Percentiles rank a stretch among this genome's conserved stretches.
These are phyloP conservation scores for Paraglomus brasilianum DNA, from an alignment of 192 early-diverging fungal genomes.

Conservation along the genomic window DNA sequence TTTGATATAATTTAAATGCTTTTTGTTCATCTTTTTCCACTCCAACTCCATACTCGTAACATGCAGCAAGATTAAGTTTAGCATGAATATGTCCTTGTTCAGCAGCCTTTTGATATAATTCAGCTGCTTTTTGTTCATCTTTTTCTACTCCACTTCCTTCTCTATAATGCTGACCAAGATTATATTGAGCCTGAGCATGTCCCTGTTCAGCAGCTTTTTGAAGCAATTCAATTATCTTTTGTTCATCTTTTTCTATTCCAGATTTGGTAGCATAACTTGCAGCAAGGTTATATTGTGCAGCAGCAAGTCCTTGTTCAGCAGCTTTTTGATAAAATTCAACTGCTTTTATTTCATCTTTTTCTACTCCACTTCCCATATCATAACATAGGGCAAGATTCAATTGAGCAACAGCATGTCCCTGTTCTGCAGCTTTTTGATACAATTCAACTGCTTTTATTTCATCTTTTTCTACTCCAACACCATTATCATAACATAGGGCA, in stretches of 20 bases:
- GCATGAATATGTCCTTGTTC: slow-evolving; percentile 57
- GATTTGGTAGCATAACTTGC: no score
- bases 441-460: slow-evolving; percentile 60
- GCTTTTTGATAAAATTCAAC: slow-evolving; percentile 62
- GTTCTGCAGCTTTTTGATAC: slow-evolving; percentile 55
- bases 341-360: slow-evolving; percentile 45
- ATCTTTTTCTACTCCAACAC: slow-evolving; percentile 66
- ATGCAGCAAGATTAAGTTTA: slow-evolving; percentile 77
- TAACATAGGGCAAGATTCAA: slow-evolving; percentile 61
- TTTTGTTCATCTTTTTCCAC: slow-evolving; percentile 45
- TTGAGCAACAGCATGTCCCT: slow-evolving; percentile 56
- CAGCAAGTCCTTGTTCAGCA: slow-evolving; percentile 70
- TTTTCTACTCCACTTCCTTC: slow-evolving; percentile 57
- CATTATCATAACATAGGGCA: slow-evolving; percentile 82
- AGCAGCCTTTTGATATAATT: slow-evolving; percentile 63
- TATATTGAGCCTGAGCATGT: slow-evolving; percentile 64
- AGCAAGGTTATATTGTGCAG: slow-evolving; percentile 76
- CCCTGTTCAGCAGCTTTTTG: slow-evolving; percentile 51
- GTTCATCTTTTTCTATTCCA: no score
- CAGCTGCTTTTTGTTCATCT: slow-evolving; percentile 49
- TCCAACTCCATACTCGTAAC: slow-evolving; percentile 66
- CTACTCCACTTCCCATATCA: slow-evolving; percentile 57
- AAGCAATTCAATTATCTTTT: no score
- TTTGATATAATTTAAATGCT: slow-evolving; percentile 59
- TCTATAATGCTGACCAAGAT: slow-evolving; percentile 75